Evolutionary conservation across 805 yeast species (phyloP).

Genomic region (Candida odintsovae): DNA sequence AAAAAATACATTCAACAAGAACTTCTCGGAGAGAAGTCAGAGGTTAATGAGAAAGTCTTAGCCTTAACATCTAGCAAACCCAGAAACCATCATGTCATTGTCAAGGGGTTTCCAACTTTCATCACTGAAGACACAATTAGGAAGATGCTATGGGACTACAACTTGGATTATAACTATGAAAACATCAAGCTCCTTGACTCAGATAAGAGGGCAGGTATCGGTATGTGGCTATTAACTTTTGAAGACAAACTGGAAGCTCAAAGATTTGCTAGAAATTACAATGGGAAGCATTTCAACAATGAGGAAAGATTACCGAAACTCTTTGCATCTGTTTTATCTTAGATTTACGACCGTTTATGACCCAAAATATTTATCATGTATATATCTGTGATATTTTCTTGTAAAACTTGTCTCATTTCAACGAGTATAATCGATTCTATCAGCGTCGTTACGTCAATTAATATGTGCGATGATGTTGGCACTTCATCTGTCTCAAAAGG

Average conservation of each 20-base stretch:
- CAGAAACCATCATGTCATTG: conserved; percentile 29
- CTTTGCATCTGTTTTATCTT: conserved; percentile 23
- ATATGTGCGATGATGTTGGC: background rate
- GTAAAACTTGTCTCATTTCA: background rate
- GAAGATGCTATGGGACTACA: conserved; percentile 43
- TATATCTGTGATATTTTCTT: no score
- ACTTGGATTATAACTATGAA: conserved; percentile 27
- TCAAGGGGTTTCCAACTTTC: conserved; percentile 43
- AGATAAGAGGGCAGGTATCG: conserved; percentile 9
- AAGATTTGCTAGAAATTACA: conserved; percentile 46
- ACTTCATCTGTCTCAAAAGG: background rate
- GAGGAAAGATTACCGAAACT: conserved; percentile 24
- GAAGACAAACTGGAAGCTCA: conserved; percentile 38
- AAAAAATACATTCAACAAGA: background rate
- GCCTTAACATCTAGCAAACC: background rate
- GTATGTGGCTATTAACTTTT: conserved; percentile 37
- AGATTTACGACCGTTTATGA: background rate
- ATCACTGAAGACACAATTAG: conserved; percentile 31
- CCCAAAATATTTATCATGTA: background rate
- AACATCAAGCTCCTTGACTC: conserved; percentile 10
- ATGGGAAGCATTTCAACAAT: conserved; percentile 36
- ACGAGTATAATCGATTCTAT: background rate
- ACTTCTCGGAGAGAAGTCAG: background rate
- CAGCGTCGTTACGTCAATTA: background rate
- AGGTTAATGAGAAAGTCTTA: conserved; percentile 1